Conservation (phyloP, 306 rosid genomes). For the Parietaria judaica region DNA sequence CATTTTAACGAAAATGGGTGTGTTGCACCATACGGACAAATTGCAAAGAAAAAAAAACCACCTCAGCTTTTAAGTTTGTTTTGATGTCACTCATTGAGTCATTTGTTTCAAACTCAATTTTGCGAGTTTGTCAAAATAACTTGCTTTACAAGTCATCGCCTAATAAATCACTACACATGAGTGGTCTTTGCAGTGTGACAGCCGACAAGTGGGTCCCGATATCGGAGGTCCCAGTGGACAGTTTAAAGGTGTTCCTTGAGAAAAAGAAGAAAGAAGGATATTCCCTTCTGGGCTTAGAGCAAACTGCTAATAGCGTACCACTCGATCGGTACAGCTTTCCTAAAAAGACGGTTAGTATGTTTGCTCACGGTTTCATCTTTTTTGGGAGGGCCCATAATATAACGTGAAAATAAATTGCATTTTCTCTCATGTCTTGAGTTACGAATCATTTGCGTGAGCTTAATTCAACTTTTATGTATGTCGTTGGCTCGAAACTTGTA, state of each 20-base stretch:
- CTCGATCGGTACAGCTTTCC: constrained; percentile 77
- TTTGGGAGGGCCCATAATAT: background rate
- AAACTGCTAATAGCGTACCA: constrained; percentile 85
- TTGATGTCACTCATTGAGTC: too few species aligned
- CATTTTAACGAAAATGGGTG: too few species aligned
- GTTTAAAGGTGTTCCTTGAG: constrained; percentile 68
- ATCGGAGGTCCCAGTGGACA: constrained; percentile 74
- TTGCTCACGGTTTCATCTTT: background rate
- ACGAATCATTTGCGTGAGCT: too few species aligned
- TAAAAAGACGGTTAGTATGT: constrained; percentile 51
- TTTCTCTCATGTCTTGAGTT: too few species aligned
- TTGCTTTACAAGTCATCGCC: constrained; percentile 3
- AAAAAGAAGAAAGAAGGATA: constrained; percentile 85
- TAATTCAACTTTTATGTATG: too few species aligned
- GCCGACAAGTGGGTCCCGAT: constrained; percentile 99
- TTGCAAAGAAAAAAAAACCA: too few species aligned
- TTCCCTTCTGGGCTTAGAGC: constrained; percentile 94
- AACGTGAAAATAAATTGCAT: too few species aligned
- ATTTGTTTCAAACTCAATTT: too few species aligned
- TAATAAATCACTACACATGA: constrained; percentile 5
- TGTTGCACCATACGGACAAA: too few species aligned
- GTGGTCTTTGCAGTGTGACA: constrained; percentile 61
- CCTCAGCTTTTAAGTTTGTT: too few species aligned
- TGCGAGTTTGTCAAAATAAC: too few species aligned
- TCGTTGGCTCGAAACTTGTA: too few species aligned